Evolutionary conservation across 805 yeast genomes (phyloP), one percentile per base, ranked within the genome.

Genomic region (Torulaspora maleeae): DNA sequence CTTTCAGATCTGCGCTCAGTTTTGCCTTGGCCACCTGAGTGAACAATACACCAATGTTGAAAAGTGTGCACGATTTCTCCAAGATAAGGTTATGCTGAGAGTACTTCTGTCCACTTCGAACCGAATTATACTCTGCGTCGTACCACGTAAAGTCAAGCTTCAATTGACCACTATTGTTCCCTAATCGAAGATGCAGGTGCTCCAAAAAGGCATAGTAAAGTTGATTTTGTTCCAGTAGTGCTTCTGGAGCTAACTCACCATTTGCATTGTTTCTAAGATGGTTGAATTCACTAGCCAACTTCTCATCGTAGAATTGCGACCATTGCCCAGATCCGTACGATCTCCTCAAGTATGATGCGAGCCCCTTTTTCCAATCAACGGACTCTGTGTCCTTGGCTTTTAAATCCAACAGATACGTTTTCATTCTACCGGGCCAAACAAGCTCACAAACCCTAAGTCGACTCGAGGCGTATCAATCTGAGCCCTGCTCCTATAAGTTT

Each of bases 61-160:
- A 91, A 43, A 93, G 71, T 2, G 83, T 69, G 20, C 85, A 78
- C 0, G 96, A 96, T 67, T 91, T 91, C 59, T 91, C 99, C 60
- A 86, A 89, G 0, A 96, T 88, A 36, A 86, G 58, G 0, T 96
- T 83, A 56, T 77, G 77, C 60, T 90, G 96, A n/a, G 83, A 71
- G 48, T 75, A 75, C 11, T 73, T 66, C 1, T 71, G 66, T 3
- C 49, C 47, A 17, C 41, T 49, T 11, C 43, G 42, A 0, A 67
- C 48, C 1, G 69, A 53, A 6, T 69, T 68, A 41, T 72, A 68
- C 58, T 81, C 86, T 4, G 93, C 83, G 60, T 90, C 95, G 52
- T 68, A 67, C 98, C 98, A 91, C 0, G 79, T 73, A 62, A 90
- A 91, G 44, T 76, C 74, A 9, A 83, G 60, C 46, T 74, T 72